Evolutionary conservation across 352 stramenopile species (phyloP), one percentile per base, ranked within the genome.

Genomic region (Phytophthora fragariaefolia): DNA sequence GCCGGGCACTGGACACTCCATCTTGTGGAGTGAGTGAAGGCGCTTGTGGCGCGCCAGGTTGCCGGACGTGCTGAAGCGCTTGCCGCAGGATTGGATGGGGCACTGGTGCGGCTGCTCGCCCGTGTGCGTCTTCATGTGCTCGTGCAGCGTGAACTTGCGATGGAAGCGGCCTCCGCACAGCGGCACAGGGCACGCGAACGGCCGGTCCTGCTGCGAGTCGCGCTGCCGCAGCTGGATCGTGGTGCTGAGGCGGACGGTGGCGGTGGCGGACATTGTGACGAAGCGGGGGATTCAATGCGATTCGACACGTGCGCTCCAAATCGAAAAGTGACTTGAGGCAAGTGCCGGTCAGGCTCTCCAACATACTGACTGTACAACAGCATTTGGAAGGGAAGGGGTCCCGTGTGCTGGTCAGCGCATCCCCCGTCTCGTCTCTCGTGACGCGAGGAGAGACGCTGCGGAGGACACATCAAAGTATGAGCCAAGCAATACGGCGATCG

Each of bases 91-190:
- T 58, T 81, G 64, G 42, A 73, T 61, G 58, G 82, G 76, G 50
- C 83, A 92, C 48, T 74, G 53, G 56, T 90, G 82, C 6, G 85
- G 82, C 55, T 89, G 82, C 68, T 92, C 84, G 45, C 84, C 84
- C 50, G 84, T 90, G 77, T 92, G 84, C 24, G 80, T 92, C 77
- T 91, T 91, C 43, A 89, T 69, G 66, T 92, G 84, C 58, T 90
- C 82, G 47, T 79, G 86, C 61, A 90, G 79, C 24, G 81, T 90
- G 55, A 87, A 89, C 54, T 84, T 87, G 71, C 80, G 80, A 60
- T 87, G 79, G 74, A 90, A 90, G 43, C 79, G 72, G 6, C 76
- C 71, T 20, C 57, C 70, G 47, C 80, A 88, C 6, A 66, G 49
- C 52, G 63, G 69, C 48, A 71, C 47, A 36, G 72, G 75, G 52